phyloP scores from a whole-genome alignment of 192 early-diverging fungal species.

The Coemansia sp. region DNA sequence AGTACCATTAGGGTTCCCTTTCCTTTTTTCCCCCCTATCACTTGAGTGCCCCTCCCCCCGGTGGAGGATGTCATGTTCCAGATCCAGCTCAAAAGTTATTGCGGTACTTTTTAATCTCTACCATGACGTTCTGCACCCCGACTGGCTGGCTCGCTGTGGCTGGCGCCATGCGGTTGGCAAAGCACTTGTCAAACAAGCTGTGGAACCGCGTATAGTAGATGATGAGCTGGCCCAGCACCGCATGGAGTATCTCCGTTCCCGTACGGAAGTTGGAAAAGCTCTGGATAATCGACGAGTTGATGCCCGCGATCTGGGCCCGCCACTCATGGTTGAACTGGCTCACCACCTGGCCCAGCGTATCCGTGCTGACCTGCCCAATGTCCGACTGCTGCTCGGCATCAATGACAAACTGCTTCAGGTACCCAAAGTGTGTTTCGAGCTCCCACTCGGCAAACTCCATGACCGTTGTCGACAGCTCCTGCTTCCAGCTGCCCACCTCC shows the following conservation, averaged over 20 bases:
- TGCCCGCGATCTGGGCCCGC: conserved; percentile 63
- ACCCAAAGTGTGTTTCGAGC: conserved; percentile 72
- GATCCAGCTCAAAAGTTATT: conserved; percentile 27
- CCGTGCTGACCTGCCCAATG: conserved; percentile 49
- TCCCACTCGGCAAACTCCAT: conserved; percentile 85
- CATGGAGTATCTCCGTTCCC: conserved; percentile 86
- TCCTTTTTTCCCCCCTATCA: conserved; percentile 3
- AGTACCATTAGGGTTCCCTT: conserved; percentile 27
- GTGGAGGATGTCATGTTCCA: no score
- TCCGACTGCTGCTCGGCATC: conserved; percentile 61
- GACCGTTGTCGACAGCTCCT: conserved; percentile 42
- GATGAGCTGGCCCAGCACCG: conserved; percentile 79
- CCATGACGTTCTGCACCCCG: conserved; percentile 88
- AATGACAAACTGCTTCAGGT: conserved; percentile 74
- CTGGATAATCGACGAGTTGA: conserved; percentile 84
- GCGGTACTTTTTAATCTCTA: conserved; percentile 90
- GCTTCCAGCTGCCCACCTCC: conserved; percentile 43
- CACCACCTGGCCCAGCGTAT: conserved; percentile 49
- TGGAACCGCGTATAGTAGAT: conserved; percentile 91
- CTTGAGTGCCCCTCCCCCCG: background rate
- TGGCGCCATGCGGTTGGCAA: conserved; percentile 48
- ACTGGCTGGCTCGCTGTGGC: conserved; percentile 56
- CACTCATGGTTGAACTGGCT: conserved; percentile 74
- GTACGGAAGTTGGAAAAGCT: conserved; percentile 95
- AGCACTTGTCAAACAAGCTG: conserved; percentile 68